Evolutionary conservation across 768 basidiomycete species (phyloP).

Genomic region (Suillus sp.): DNA sequence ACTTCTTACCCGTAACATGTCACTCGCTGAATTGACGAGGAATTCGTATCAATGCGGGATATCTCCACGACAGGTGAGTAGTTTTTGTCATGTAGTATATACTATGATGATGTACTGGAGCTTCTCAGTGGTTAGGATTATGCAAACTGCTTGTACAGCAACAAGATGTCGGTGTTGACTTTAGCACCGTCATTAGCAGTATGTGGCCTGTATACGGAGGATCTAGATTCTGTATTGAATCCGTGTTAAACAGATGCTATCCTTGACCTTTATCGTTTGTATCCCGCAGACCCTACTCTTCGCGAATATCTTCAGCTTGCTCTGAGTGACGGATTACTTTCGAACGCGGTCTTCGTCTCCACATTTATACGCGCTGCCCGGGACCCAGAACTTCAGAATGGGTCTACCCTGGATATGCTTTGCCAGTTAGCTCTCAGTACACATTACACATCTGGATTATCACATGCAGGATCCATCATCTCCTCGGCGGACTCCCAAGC

Average conservation of each 20-base stretch:
- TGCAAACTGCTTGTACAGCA: constrained; percentile 64
- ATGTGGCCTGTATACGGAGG: constrained; percentile 10
- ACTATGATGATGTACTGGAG: neutral
- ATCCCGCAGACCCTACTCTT: constrained; percentile 71
- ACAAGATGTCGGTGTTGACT: constrained; percentile 38
- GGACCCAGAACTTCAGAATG: constrained; percentile 62
- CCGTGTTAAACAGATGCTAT: constrained; percentile 58
- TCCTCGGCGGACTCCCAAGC: constrained; percentile 51
- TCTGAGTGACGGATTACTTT: constrained; percentile 55
- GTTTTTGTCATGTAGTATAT: neutral
- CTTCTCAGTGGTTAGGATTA: constrained; percentile 64
- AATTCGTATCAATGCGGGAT: constrained; percentile 76
- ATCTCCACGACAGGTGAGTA: constrained; percentile 59
- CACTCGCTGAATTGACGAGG: constrained; percentile 66
- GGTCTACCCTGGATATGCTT: constrained; percentile 69
- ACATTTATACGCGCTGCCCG: constrained; percentile 69
- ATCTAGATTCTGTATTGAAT: constrained; percentile 11
- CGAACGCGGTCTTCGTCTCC: constrained; percentile 59
- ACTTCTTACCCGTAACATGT: constrained; percentile 45
- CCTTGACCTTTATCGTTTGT: constrained; percentile 62
- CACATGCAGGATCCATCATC: constrained; percentile 57
- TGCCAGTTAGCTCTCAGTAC: constrained; percentile 65
- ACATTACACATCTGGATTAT: constrained; percentile 59
- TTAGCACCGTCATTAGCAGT: constrained; percentile 68
- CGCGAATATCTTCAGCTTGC: constrained; percentile 65